Conservation (phyloP, 2,329 filamentous ascomycete genomes). For the Cytospora piceae region DNA sequence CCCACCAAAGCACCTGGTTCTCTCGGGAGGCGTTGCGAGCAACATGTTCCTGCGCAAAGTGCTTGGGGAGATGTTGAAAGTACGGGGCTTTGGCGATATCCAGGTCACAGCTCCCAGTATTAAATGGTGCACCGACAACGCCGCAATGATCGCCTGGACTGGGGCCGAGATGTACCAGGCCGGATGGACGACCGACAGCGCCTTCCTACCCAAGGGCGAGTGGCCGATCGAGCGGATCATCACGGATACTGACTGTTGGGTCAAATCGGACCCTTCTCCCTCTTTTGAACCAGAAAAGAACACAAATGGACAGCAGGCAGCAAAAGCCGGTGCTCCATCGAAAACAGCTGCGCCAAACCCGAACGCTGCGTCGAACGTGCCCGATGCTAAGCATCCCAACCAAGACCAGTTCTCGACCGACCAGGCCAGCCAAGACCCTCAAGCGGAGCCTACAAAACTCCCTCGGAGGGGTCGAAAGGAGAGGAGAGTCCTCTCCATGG, state of each 20-base stretch:
- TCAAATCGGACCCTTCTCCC: conserved; percentile 30
- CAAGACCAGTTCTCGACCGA: neutral
- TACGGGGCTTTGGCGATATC: conserved; percentile 66
- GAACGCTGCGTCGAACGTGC: neutral
- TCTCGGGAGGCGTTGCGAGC: conserved; percentile 89
- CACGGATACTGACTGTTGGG: conserved; percentile 60
- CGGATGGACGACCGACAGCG: conserved; percentile 69
- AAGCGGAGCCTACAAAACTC: too few relatives aligned
- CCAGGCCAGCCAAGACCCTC: too few relatives aligned
- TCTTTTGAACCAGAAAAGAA: neutral
- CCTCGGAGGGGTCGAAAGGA: too few relatives aligned
- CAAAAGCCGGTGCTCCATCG: neutral
- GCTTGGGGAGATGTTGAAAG: conserved; percentile 59
- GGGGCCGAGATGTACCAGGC: conserved; percentile 88
- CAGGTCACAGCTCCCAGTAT: conserved; percentile 74
- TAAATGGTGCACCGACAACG: conserved; percentile 88
- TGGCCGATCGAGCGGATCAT: conserved; percentile 74
- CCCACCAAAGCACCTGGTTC: conserved; percentile 67
- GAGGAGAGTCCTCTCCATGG: neutral
- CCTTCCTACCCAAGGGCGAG: conserved; percentile 63
- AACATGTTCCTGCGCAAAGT: conserved; percentile 79
- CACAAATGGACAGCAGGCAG: neutral
- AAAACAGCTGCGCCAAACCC: neutral
- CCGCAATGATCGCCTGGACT: conserved; percentile 96
- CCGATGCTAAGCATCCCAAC: neutral